Conservation (phyloP, 352 stramenopile species). For the Phytophthora fragariae region DNA sequence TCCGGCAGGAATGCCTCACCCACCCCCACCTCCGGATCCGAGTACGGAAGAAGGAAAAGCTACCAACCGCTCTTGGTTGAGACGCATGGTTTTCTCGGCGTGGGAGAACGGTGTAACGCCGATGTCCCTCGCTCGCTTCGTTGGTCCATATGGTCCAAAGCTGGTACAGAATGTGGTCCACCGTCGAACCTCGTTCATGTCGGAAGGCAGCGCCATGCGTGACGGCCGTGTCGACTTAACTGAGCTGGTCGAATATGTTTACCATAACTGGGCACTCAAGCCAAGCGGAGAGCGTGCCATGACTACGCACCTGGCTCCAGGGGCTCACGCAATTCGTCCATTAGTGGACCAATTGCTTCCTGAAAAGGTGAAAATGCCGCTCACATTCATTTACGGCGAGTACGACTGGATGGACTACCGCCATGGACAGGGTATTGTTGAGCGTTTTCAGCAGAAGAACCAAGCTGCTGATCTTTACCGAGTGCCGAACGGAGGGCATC, state of each 20-base stretch:
- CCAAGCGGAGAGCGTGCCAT: slow-evolving; percentile 77
- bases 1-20: slow-evolving; percentile 68
- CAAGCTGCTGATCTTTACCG: slow-evolving; percentile 59
- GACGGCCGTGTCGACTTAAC: slow-evolving; percentile 67
- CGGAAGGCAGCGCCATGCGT: slow-evolving; percentile 69
- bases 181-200: slow-evolving; percentile 81
- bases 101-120: slow-evolving; percentile 80
- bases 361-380: slow-evolving; percentile 72
- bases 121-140: slow-evolving; percentile 75
- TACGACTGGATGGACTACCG: slow-evolving; percentile 90
- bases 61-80: slow-evolving; percentile 60
- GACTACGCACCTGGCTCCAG: slow-evolving; percentile 77
- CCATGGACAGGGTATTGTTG: slow-evolving; percentile 68
- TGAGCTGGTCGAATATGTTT: slow-evolving; percentile 81
- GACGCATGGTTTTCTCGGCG: slow-evolving; percentile 53
- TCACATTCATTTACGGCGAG: slow-evolving; percentile 87
- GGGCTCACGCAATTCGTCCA: slow-evolving; percentile 70
- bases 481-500: slow-evolving; percentile 73
- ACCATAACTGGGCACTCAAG: slow-evolving; percentile 89
- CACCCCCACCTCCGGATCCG: slow-evolving; percentile 54
- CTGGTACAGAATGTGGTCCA: slow-evolving; percentile 76
- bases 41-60: slow-evolving; percentile 46
- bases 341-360: slow-evolving; percentile 71
- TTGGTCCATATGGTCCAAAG: slow-evolving; percentile 80
- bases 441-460: slow-evolving; percentile 49